A percentile compares a stretch with the other conserved stretches of the same genome.
phyloP scores from a whole-genome alignment of 2,329 filamentous ascomycete genomes.

The Colletotrichum sp. region DNA sequence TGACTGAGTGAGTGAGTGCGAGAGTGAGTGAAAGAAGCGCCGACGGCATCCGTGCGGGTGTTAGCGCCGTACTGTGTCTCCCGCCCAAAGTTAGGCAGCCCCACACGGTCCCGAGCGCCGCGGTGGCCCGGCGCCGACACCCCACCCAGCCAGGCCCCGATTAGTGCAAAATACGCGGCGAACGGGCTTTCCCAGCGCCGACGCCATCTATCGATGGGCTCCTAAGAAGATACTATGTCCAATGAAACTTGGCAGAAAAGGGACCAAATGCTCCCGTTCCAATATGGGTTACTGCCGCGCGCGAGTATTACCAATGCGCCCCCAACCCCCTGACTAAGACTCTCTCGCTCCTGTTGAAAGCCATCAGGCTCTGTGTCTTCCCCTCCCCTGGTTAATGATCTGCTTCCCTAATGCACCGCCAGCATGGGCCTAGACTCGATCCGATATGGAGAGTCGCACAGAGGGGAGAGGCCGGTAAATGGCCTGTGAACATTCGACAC shows the following conservation, averaged over 20 bases:
- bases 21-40: not conserved
- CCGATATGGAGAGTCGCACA: not conserved
- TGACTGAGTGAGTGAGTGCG: not conserved
- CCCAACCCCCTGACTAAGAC: slow-evolving; percentile 7
- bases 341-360: not conserved
- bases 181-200: not conserved
- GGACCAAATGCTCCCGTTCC: not conserved
- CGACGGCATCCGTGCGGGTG: not conserved
- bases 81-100: not conserved
- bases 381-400: not conserved
- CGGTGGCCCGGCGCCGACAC: not conserved
- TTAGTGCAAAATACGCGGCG: not conserved
- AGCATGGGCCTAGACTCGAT: not conserved
- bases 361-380: not conserved
- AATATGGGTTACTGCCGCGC: not conserved
- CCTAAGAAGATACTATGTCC: not conserved
- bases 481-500: not conserved
- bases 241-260: not conserved
- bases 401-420: not conserved
- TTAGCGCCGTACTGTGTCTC: slow-evolving; percentile 8
- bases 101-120: not conserved
- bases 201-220: not conserved
- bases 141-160: not conserved
- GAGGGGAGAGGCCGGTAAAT: not conserved
- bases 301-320: slow-evolving; percentile 13